Percentiles rank a stretch among this genome's conserved stretches.
Conservation (phyloP, 1,284 basidiomycete species). For the Chiua sp. region DNA sequence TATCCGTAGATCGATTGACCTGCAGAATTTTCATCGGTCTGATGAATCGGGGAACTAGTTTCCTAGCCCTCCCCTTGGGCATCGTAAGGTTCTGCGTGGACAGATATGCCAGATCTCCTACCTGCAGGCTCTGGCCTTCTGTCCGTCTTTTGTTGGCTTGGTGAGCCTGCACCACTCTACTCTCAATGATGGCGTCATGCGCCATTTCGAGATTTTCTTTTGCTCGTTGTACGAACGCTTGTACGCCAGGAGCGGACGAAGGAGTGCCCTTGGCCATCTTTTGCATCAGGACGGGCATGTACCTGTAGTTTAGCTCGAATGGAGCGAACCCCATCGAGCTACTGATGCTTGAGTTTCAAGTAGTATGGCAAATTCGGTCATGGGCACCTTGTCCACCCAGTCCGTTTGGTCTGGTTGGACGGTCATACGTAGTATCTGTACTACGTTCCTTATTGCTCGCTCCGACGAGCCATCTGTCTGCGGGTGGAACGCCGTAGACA, state of each 20-base stretch:
- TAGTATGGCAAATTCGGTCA: neutral
- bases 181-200: neutral
- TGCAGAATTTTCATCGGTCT: neutral
- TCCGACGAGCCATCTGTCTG: too few species aligned
- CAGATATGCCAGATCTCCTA: neutral
- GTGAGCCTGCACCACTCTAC: neutral
- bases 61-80: neutral
- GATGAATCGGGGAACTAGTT: neutral
- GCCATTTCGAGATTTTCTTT: neutral
- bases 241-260: neutral
- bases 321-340: neutral
- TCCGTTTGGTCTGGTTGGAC: too few species aligned
- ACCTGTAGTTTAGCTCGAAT: neutral
- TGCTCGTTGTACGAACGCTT: neutral
- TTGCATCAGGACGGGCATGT: neutral
- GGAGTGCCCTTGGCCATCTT: neutral
- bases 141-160: neutral
- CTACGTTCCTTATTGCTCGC: too few species aligned
- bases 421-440: too few species aligned
- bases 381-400: neutral
- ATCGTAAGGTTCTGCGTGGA: neutral
- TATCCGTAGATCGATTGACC: neutral
- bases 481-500: too few species aligned
- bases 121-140: neutral
- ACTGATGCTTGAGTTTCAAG: neutral